Percentiles rank a stretch among this genome's conserved stretches.
Conservation (phyloP, 768 basidiomycete species). For the Auriculariales sp. region DNA sequence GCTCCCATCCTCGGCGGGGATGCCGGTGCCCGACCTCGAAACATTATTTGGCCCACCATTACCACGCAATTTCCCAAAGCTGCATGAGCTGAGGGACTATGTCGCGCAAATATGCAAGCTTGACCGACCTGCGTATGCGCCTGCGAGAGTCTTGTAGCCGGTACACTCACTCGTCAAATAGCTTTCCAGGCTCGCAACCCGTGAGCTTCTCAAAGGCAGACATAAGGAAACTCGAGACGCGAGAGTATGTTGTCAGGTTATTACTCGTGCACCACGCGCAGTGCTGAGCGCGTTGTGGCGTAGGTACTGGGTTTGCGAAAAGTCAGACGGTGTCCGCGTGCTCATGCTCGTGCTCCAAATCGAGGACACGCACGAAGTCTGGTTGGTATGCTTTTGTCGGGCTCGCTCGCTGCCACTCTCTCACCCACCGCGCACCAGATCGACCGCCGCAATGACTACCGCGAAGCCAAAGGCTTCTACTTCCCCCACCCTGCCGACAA, state of each 20-base stretch:
- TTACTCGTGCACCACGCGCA: neutral
- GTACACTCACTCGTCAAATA: conserved; percentile 14
- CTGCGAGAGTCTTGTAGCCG: neutral
- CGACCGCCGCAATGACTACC: conserved; percentile 86
- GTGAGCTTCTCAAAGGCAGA: conserved; percentile 71
- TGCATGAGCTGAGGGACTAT: neutral
- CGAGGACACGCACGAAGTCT: conserved; percentile 44
- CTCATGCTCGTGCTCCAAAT: conserved; percentile 25
- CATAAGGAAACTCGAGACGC: conserved; percentile 58
- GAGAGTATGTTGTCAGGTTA: conserved; percentile 45
- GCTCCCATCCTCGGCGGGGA: too few species aligned
- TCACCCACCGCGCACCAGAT: conserved; percentile 36
- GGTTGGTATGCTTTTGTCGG: conserved; percentile 42
- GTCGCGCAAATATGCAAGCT: conserved; percentile 44
- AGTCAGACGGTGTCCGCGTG: conserved; percentile 90
- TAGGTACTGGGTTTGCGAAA: conserved; percentile 99
- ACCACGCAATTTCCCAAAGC: neutral
- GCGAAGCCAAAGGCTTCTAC: conserved; percentile 56
- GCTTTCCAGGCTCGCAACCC: conserved; percentile 94
- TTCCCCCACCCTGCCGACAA: conserved; percentile 82
- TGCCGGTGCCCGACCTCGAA: neutral
- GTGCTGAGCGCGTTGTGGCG: neutral
- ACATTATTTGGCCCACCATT: neutral
- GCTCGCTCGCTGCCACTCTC: neutral
- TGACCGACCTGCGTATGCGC: conserved; percentile 45